Base-by-base conservation (phyloP, 495 filamentous ascomycete species). In the Penicillium antarcticum region DNA sequence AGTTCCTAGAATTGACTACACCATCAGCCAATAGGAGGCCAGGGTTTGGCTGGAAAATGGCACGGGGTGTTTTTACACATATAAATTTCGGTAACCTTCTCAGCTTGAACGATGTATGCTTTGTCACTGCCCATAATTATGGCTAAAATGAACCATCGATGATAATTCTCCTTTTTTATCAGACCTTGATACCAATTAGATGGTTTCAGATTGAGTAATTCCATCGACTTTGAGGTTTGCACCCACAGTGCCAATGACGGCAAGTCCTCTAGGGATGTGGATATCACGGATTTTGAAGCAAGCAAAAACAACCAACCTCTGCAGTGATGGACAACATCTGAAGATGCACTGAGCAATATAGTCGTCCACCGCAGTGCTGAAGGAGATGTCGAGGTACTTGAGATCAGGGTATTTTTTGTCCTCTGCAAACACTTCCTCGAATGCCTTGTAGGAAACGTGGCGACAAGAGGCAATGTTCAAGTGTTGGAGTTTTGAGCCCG, bases 391-490 rank as follows among this genome's bases (percentile, higher is more conserved):
- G 31, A 95, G 70, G 48, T 86, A 79, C 40, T 66, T 66, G 34
- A 97, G 75, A 4, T 79, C 67, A 0, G 83, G 82, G 54, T 94
- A 97, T 6, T 54, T 49, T 35, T 65, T 73, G 42, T 77, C 79
- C 17, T 70, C 74, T 2, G 75, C 72, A 59, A 96, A 97, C 8
- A 86, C 84, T 13, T 81, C 74, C 46, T 86, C 80, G 48, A 92
- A 89, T 0, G 86, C 81, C 16, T 76, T 73, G 40, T 72, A 70
- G 6, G 77, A 77, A 43, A 97, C 88, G 60, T 94, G 85, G 18
- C 91, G 83, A 61, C 91, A 95, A 7, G 84, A 89, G 12, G 85
- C 72, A 23, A 96, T 74, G 56, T 92, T 85, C 16, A 97, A 69
- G 14, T 76, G 69, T 49, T 77, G 67, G 1, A 96, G 68, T 9